Base-by-base conservation (phyloP, 2,329 filamentous ascomycete species). In the Sarocladiaceae sp. region DNA sequence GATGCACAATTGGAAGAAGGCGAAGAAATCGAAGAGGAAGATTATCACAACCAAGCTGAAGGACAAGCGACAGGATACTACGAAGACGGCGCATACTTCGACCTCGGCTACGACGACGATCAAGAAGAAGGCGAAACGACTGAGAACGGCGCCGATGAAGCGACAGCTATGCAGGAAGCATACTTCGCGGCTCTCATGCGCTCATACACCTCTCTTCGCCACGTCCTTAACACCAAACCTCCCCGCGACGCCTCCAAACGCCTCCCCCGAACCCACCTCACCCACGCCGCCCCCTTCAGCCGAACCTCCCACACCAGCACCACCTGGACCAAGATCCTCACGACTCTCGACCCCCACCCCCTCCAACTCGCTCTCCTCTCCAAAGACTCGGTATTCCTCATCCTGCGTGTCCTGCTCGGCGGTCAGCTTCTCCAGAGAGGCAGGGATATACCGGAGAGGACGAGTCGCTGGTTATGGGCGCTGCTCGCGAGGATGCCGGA, bases 381-480 rank as follows among this genome's bases (percentile, higher is more conserved):
- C 55, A 82, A 84, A 51, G 72, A 76, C 13, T 79, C 76, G 34
- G 74, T 85, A 3, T 65, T 91, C 41, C 73, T 76, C 27, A 70
- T 91, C 24, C 59, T 95, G 31, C 73, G 77, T 20, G 69, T 90
- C 43, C 65, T 86, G n/a, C 68, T 84, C 21, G 72, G 74, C 15
- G 78, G 79, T 43, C 79, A 78, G 48, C 78, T 85, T 43, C 73
- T 84, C 44, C 74, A 73, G 35, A 74, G 73, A 41, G 76, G 75
- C n/a, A 64, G 70, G 18, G 71, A 74, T 23, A 68, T 88, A 23
- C 70, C 78, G 20, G 74, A 78, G 53, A 76, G 82, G 39, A 80
- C 86, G 4, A 89, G 88, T 48, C 74, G 80, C 13, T 97, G 91
- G 91, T 69, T 87, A 3, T 96, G 89, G 90, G 82, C 84, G 0